Conservation (phyloP, 495 filamentous ascomycete species). For the Penicillium antarcticum region DNA sequence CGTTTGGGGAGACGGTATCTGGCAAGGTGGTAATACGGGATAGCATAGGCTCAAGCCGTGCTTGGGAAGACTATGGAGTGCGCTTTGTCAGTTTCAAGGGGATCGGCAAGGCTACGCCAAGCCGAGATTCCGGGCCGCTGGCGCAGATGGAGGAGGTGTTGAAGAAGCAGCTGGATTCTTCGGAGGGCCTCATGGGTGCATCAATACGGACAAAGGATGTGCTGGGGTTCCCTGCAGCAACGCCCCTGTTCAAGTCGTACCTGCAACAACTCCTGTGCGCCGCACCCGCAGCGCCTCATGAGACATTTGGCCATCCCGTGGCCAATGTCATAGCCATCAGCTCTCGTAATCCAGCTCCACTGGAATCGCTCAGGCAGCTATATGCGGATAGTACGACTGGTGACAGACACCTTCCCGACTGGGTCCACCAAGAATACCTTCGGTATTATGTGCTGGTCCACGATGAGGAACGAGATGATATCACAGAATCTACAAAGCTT, state of each 20-base stretch:
- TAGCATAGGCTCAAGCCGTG: constrained; percentile 74
- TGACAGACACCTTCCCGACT: constrained; percentile 64
- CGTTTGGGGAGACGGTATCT: constrained; percentile 85
- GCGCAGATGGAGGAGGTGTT: constrained; percentile 60
- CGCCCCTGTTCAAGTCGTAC: constrained; percentile 76
- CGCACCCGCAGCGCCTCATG: constrained; percentile 71
- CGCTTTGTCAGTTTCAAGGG: constrained; percentile 64
- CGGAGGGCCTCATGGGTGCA: constrained; percentile 30
- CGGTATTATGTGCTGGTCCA: constrained; percentile 97
- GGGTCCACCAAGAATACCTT: constrained; percentile 85
- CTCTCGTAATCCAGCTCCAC: constrained; percentile 73
- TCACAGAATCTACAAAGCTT: constrained; percentile 77
- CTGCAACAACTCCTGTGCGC: constrained; percentile 79
- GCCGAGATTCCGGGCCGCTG: constrained; percentile 28
- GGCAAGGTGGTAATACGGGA: constrained; percentile 90
- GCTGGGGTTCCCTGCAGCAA: constrained; percentile 33
- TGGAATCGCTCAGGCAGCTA: constrained; percentile 77
- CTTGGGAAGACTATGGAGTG: constrained; percentile 87
- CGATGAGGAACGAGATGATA: constrained; percentile 91
- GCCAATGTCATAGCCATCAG: constrained; percentile 96
- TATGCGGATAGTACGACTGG: constrained; percentile 75
- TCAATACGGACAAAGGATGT: constrained; percentile 35
- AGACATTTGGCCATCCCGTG: constrained; percentile 92
- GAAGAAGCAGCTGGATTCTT: constrained; percentile 40
- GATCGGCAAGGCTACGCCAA: constrained; percentile 14